Evolutionary conservation across 1,284 basidiomycete genomes (phyloP), one percentile per base, ranked within the genome.

Genomic region (Lignosus rhinocerotis): DNA sequence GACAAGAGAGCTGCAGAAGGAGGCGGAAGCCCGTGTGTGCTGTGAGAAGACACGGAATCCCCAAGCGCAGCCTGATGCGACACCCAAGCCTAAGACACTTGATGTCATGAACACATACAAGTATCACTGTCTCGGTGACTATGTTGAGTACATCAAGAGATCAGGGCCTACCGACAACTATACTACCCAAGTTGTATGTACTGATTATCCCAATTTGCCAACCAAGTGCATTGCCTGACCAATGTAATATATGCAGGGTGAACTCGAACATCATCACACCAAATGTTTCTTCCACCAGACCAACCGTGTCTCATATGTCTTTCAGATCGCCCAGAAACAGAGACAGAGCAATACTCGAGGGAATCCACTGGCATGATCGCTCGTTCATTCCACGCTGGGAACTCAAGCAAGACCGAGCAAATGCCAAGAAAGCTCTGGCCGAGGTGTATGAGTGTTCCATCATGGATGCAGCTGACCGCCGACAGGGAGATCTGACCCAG

Each of bases 151-250:
- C 0, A 75, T 79, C 7, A 42, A 51, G 11, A 43, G 32, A 1
- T 70, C 67, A 41, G 74, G 76, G 0, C 75, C 74, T 0, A 73
- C 69, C 1, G 77, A 78, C 36, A 69, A 61, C 10, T 75, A 69
- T 44, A 67, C 67, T 0, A 75, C 71, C 0, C 70, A 74, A 21
- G 56, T 62, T 12, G 76, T 78, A 52, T 21, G 71, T 44, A 9
- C 12, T 9, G 10, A 41, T 16, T 39, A 11, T 11, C 16, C 21
- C 17, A 8, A 9, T 36, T 4, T 25, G 34, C 36, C n/a, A 6
- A 3, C 11, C 36, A n/a, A 12, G 16, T 10, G 9, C 36, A 10
- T 10, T n/a, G n/a, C n/a, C n/a, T n/a, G n/a, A 21, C 6, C 25
- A 9, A 45, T 12, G n/a, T 34, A 44, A n/a, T 7, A 30, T 41